Percentiles rank a stretch among this genome's conserved stretches.
phyloP scores from a whole-genome alignment of 805 yeast genomes.

The Metschnikowia picachoensis region DNA sequence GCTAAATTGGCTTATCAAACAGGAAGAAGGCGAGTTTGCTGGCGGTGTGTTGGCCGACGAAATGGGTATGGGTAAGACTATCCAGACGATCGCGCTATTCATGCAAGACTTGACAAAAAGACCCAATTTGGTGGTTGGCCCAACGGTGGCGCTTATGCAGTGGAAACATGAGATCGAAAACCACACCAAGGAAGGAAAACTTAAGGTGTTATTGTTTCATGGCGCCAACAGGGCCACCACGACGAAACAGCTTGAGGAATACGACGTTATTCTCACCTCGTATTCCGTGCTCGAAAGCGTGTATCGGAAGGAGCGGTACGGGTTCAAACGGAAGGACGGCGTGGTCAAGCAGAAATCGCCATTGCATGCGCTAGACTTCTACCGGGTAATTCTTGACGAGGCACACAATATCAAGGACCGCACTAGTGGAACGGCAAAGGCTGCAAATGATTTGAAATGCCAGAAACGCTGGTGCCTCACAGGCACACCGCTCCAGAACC shows the following conservation, averaged over 20 bases:
- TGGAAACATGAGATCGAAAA: slow-evolving; percentile 92
- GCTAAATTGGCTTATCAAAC: slow-evolving; percentile 78
- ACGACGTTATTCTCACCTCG: slow-evolving; percentile 85
- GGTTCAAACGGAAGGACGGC: slow-evolving; percentile 72
- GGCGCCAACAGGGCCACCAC: slow-evolving; percentile 74
- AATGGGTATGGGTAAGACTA: slow-evolving; percentile 99
- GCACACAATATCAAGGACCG: slow-evolving; percentile 97
- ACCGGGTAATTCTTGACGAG: slow-evolving; percentile 88
- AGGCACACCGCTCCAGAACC: slow-evolving; percentile 94
- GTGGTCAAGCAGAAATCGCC: slow-evolving; percentile 70
- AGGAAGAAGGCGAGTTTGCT: slow-evolving; percentile 70
- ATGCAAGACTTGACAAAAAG: slow-evolving; percentile 61
- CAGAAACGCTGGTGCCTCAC: slow-evolving; percentile 85
- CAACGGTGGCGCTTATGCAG: slow-evolving; percentile 97
- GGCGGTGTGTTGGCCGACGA: slow-evolving; percentile 98
- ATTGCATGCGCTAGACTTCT: slow-evolving; percentile 70
- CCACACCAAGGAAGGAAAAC: slow-evolving; percentile 64
- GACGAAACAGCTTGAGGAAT: slow-evolving; percentile 51
- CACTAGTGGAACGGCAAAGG: slow-evolving; percentile 87
- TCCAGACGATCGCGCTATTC: slow-evolving; percentile 88
- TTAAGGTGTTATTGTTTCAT: slow-evolving; percentile 73
- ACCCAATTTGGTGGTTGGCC: slow-evolving; percentile 91
- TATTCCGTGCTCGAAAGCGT: slow-evolving; percentile 90
- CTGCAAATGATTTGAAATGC: slow-evolving; percentile 72
- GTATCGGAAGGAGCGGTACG: slow-evolving; percentile 75